Evolutionary conservation across 306 rosid species (phyloP).

Genomic region (Quercus suber): DNA sequence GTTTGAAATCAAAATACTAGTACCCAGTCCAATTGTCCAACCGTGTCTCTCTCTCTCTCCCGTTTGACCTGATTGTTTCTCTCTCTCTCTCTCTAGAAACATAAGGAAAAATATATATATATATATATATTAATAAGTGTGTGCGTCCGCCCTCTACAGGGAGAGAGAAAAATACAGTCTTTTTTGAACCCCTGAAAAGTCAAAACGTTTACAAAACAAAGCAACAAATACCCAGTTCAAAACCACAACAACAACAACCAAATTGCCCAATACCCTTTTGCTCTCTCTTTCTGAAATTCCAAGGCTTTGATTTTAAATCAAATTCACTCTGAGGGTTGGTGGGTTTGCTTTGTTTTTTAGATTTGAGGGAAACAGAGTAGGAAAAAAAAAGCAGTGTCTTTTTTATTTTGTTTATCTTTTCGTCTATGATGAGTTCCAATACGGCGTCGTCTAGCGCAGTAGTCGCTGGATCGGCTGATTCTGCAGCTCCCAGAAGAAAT

Average conservation of each 20-base stretch:
- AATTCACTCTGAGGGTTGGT: not conserved
- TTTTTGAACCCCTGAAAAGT: not conserved
- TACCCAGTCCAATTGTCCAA: too few species aligned
- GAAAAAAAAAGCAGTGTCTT: not conserved
- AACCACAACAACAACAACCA: not conserved
- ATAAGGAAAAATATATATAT: too few species aligned
- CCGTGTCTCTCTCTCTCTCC: too few species aligned
- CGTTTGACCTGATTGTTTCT: too few species aligned
- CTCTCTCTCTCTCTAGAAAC: too few species aligned
- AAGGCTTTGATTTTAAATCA: not conserved
- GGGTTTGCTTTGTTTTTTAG: not conserved
- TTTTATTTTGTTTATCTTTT: too few species aligned
- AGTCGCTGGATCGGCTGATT: conserved; percentile 78
- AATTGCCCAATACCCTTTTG: not conserved
- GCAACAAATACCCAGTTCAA: not conserved
- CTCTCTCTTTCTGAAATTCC: conserved; percentile 1
- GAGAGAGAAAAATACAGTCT: conserved; percentile 11
- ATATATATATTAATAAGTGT: too few species aligned
- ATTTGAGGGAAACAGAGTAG: not conserved
- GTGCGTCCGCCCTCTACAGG: not conserved
- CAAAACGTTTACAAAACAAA: conserved; percentile 10
- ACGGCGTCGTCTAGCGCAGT: conserved; percentile 72
- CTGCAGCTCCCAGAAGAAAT: conserved; percentile 61
- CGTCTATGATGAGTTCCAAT: conserved; percentile 41
- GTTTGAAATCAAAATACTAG: too few species aligned